Evolutionary conservation across 805 yeast species (phyloP), one percentile per base, ranked within the genome.

Genomic region (Metschnikowia kunwiensis): DNA sequence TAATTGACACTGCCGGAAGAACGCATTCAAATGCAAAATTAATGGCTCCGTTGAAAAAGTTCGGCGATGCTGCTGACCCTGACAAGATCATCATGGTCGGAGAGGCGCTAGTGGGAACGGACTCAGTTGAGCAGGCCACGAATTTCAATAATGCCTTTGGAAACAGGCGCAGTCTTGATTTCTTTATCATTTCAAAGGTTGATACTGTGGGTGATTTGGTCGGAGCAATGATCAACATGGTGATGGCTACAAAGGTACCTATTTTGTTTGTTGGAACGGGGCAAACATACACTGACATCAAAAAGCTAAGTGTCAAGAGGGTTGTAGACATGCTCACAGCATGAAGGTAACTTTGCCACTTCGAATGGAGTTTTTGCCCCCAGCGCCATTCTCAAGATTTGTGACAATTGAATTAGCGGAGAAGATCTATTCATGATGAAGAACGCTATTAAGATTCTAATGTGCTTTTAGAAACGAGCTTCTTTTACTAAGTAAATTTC

Each of bases 41-140:
- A 44, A 91, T 91, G 98, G 91, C 96, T 0, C 96, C 97, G 6
- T 66, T 91, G 47, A 94, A 88, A 49, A 86, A 91, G 38, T 91
- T 91, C 60, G 97, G 97, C 12, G 87, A 85, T 52, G 89, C 94
- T 32, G 97, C 97, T 2, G 75, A 86, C 32, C 98, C 97, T 0
- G 93, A 91, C 62, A 91, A 86, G 59, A 91, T 91, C 52, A 89
- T 91, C 55, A 93, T 93, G 97, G 98, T 91, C 13, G 97, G 97
- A 27, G 98, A 91, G 61, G 98, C 98, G 0, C 68, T 91, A 24
- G 97, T 91, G 1, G 98, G 98, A 12, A 89, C 97, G 0, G 98
- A 91, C 57, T 86, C 97, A 1, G 97, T 93, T 3, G 84, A 84
- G 60, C 98, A 91, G 60, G 97, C 97, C 0, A 77, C 78, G 34